Evolutionary conservation across 352 stramenopile genomes (phyloP), one percentile per base, ranked within the genome.

Genomic region (Phytophthora pluvialis): DNA sequence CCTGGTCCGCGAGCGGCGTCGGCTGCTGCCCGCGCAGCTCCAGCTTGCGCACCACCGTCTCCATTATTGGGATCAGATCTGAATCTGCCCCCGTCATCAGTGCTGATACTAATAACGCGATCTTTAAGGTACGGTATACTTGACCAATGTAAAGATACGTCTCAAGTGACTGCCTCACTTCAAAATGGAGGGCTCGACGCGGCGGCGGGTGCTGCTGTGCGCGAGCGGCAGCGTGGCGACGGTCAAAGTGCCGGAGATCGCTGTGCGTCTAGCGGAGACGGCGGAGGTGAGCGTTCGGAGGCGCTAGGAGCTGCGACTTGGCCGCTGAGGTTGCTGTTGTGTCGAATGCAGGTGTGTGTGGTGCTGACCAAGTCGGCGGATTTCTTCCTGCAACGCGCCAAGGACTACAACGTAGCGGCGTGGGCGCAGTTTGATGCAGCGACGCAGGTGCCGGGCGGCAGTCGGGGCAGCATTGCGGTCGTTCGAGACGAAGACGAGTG

Each of bases 201-300:
- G 70, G 11, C 85, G 84, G 12, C 75, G 75, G 11, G 76, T 97
- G 38, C 49, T 97, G 57, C 70, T 97, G 54, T 79, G 80, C 32
- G 89, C 81, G 9, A 94, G 83, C 54, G 91, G 90, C 50, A 97
- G 88, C 55, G 91, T 97, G 31, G 90, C 91, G 50, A 86, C 86
- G 3, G 82, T 97, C 40, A 97, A 97, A 63, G 71, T 95, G 36
- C 89, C 91, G 16, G 87, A 96, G 70, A 73, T 97, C 8, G 86
- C 83, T 8, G 64, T 89, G 11, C 74, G 75, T 40, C 72, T 97
- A 4, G 49, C 67, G 5, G 69, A 68, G 39, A 77, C 71, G 5
- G 80, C 76, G 25, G 84, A 97, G 64, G 89, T 95, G 38, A 0
- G 65, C 18, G 3, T 5, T 25, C 29, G 21, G 29, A 21, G 12